These are phyloP conservation scores for Lactarius indigo DNA, from an alignment of 768 basidiomycete genomes.

Conservation along the genomic window DNA sequence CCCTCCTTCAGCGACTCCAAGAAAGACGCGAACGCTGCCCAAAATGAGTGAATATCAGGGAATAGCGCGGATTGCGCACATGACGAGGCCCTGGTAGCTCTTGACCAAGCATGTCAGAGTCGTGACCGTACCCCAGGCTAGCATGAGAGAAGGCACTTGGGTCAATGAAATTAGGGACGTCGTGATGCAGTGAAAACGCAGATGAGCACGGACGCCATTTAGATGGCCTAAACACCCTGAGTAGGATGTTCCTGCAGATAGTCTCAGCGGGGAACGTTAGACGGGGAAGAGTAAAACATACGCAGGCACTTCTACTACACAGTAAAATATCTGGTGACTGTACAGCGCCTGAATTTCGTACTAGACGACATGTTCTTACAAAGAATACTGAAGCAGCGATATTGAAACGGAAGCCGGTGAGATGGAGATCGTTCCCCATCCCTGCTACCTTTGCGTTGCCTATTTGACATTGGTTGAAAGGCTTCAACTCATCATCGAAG, in stretches of 20 bases:
- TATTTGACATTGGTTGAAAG: background rate
- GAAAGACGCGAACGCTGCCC: conserved; percentile 39
- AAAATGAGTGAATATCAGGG: background rate
- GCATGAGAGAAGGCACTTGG: conserved; percentile 39
- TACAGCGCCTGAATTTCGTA: background rate
- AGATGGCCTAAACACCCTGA: conserved; percentile 37
- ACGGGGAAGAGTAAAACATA: conserved; percentile 24
- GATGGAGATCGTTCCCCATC: conserved; percentile 38
- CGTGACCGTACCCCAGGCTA: conserved; percentile 40
- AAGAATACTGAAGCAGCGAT: conserved; percentile 40
- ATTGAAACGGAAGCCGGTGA: conserved; percentile 36
- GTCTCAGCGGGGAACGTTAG: background rate
- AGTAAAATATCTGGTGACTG: conserved; percentile 34
- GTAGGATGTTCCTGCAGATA: conserved; percentile 34
- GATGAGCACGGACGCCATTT: conserved; percentile 33
- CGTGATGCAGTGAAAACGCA: background rate
- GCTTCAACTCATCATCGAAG: background rate
- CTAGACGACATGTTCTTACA: conserved; percentile 22
- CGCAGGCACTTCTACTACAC: conserved; percentile 40
- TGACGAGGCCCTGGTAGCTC: conserved; percentile 31
- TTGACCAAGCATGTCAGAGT: conserved; percentile 39
- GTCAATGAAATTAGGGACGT: conserved; percentile 13
- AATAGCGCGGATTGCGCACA: conserved; percentile 29
- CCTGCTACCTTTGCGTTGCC: conserved; percentile 40
- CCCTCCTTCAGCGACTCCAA: conserved; percentile 49